phyloP scores from a whole-genome alignment of 2,329 filamentous ascomycete genomes.

The Pseudogymnoascus verrucosus region DNA sequence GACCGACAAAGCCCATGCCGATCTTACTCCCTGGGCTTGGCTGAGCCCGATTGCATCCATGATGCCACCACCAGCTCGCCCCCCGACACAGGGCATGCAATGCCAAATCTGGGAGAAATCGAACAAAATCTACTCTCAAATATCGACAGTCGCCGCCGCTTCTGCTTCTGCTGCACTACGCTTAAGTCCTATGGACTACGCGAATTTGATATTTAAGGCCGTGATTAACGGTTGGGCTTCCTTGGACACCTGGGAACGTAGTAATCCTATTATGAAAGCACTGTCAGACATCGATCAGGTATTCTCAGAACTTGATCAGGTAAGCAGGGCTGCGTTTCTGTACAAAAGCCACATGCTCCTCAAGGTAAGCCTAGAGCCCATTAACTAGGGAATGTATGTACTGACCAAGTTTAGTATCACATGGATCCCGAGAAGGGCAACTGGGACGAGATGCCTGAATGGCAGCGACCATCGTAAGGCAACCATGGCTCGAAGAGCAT shows the following conservation, averaged over 20 bases:
- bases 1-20: background rate
- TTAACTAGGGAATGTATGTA: background rate
- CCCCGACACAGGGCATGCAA: background rate
- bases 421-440: conserved; percentile 13
- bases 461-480: conserved; percentile 17
- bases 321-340: conserved; percentile 16
- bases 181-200: background rate
- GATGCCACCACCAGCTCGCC: conserved; percentile 5
- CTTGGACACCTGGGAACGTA: conserved; percentile 12
- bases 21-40: background rate
- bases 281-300: conserved; percentile 16
- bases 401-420: conserved; percentile 14
- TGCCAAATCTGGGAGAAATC: conserved; percentile 14
- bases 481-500: background rate
- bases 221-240: conserved; percentile 7
- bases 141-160: background rate
- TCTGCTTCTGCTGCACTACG: background rate
- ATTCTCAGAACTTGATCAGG: conserved; percentile 16
- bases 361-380: conserved; percentile 11
- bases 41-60: background rate
- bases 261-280: conserved; percentile 15
- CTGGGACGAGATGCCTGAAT: conserved; percentile 15
- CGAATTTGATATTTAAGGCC: conserved; percentile 5
- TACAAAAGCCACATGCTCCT: conserved; percentile 16
- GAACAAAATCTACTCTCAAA: conserved; percentile 14